These are phyloP conservation scores for Sesbania bispinosa DNA, from an alignment of 306 rosid genomes.

Conservation along the genomic window DNA sequence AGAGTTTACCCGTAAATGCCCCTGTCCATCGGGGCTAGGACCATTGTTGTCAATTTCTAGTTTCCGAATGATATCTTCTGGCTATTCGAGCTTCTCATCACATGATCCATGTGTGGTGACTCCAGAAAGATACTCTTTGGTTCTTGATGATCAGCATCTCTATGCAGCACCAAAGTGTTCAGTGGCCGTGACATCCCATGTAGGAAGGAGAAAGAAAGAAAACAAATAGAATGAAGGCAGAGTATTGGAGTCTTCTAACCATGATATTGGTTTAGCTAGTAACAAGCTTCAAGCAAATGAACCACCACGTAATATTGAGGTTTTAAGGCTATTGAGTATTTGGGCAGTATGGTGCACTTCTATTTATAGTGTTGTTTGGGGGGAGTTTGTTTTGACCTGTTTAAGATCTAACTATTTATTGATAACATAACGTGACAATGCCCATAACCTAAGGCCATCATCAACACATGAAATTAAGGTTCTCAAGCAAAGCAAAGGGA, in stretches of 20 bases:
- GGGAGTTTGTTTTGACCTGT: not conserved
- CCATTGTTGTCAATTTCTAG: slow-evolving; percentile 21
- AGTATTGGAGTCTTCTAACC: slow-evolving; percentile 33
- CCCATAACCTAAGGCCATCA: not conserved
- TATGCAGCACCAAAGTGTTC: not conserved
- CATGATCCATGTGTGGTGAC: not conserved
- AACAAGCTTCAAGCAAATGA: not conserved
- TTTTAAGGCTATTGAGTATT: no score
- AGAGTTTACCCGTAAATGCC: slow-evolving; percentile 17
- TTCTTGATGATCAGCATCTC: not conserved
- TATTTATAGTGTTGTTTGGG: slow-evolving; percentile 31
- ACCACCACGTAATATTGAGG: not conserved
- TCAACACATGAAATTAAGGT: not conserved
- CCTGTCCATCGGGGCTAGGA: slow-evolving; percentile 45
- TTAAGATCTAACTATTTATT: not conserved
- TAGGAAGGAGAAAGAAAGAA: slow-evolving; percentile 14
- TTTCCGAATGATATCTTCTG: not conserved
- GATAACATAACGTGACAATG: not conserved
- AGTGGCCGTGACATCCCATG: slow-evolving; percentile 36
- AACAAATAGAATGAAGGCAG: slow-evolving; percentile 9
- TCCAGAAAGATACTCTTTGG: slow-evolving; percentile 1
- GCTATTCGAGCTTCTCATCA: not conserved
- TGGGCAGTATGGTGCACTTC: not conserved
- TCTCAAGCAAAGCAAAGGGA: not conserved
- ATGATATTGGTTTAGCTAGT: slow-evolving; percentile 13